A percentile compares a stretch with the other conserved stretches of the same genome.
phyloP scores from a whole-genome alignment of 495 filamentous ascomycete genomes.

The Aspergillus cavernicola region DNA sequence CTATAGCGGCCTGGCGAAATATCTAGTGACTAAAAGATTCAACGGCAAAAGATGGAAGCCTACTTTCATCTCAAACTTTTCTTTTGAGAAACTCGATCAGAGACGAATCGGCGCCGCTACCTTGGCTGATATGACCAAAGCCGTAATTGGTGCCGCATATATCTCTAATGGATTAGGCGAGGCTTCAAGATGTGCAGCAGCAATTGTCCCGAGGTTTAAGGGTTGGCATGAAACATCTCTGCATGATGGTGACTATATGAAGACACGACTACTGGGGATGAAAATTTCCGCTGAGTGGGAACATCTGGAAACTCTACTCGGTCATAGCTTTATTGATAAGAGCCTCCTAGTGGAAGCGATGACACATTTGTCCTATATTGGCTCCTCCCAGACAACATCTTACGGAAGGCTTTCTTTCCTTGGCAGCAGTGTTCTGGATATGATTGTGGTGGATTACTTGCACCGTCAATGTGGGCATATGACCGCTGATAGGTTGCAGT shows the following conservation, averaged over 20 bases:
- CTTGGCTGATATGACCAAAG: conserved; percentile 86
- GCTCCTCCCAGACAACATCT: conserved; percentile 48
- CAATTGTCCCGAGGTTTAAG: conserved; percentile 66
- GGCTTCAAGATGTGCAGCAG: conserved; percentile 59
- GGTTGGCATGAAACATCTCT: conserved; percentile 46
- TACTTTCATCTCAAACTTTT: conserved; percentile 43
- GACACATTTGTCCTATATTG: conserved; percentile 71
- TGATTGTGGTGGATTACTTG: conserved; percentile 58
- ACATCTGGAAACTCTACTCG: conserved; percentile 15
- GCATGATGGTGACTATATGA: conserved; percentile 20
- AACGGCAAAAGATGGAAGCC: conserved; percentile 70
- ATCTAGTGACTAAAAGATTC: conserved; percentile 66
- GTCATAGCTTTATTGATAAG: conserved; percentile 66
- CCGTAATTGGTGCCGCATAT: conserved; percentile 75
- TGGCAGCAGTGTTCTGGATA: conserved; percentile 83
- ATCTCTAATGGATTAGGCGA: conserved; percentile 61
- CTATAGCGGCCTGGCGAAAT: conserved; percentile 61
- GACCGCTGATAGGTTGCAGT: conserved; percentile 64
- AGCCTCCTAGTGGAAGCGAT: conserved; percentile 76
- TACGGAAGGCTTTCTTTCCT: conserved; percentile 89
- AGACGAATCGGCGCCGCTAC: conserved; percentile 65
- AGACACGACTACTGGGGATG: not conserved
- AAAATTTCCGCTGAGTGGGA: not conserved
- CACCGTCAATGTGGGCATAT: conserved; percentile 45
- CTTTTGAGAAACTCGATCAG: too few relatives aligned